These are phyloP conservation scores for Coemansia sp. DNA, from an alignment of 192 early-diverging fungal genomes.

Conservation along the genomic window DNA sequence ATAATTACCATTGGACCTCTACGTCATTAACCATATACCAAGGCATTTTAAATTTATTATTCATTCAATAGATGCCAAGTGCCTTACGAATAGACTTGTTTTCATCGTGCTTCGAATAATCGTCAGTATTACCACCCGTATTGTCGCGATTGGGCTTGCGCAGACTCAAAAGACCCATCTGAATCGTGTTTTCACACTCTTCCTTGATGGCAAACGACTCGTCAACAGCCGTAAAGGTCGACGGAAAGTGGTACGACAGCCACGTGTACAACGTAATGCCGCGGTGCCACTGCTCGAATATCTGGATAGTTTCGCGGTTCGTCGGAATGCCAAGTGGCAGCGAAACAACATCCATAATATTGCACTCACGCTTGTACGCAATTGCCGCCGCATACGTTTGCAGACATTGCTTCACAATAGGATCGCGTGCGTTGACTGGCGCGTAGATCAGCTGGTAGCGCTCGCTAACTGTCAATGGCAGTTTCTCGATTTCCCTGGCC, in stretches of 20 bases:
- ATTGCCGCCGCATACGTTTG: conserved; percentile 31
- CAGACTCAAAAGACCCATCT: conserved; percentile 33
- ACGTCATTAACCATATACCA: too few species aligned
- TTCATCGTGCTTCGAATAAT: neutral
- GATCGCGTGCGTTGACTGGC: conserved; percentile 56
- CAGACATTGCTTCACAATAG: conserved; percentile 11
- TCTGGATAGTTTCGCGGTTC: conserved; percentile 33
- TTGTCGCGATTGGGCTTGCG: neutral
- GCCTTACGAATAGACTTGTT: neutral
- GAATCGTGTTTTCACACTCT: conserved; percentile 52
- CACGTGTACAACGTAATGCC: conserved; percentile 84
- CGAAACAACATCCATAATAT: conserved; percentile 52
- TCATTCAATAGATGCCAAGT: neutral
- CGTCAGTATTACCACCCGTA: neutral
- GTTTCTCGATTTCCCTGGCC: conserved; percentile 60
- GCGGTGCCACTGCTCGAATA: conserved; percentile 73
- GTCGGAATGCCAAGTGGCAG: conserved; percentile 46
- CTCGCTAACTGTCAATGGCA: conserved; percentile 63
- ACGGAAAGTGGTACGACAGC: conserved; percentile 68
- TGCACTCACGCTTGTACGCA: conserved; percentile 30
- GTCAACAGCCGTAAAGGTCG: conserved; percentile 56
- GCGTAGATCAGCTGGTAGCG: conserved; percentile 68
- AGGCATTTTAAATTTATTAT: too few species aligned
- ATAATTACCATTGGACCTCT: too few species aligned
- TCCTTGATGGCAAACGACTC: conserved; percentile 54